Base-by-base conservation (phyloP, 1,139 yeast genomes). In the Casaregolazyma suthepensis region DNA sequence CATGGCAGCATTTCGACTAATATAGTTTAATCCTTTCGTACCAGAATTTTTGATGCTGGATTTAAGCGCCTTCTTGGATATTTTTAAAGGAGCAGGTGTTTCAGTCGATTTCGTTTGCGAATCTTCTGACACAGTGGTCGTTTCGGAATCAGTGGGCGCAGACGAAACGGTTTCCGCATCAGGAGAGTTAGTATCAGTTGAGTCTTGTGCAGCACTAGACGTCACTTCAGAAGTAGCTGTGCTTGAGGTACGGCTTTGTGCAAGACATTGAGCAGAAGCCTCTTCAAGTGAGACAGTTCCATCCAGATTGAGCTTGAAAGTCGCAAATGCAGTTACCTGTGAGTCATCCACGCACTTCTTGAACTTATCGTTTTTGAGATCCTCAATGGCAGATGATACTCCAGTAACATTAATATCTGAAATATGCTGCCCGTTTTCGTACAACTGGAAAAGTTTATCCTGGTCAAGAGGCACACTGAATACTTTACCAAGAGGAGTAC, bases 401-500 rank as follows among this genome's bases (percentile, higher is more conserved):
- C 59, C 63, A 3, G 65, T 56, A 15, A 67, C 58, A 4, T 67
- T 65, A 43, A 63, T 60, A 52, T 71, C 73, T 12, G 76, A 74
- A 63, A 80, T 71, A n/a, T 76, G 67, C 20, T 70, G 59, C 1
- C 79, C 83, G 62, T 82, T 76, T 66, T 86, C 93, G 56, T 70
- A 75, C 31, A 87, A 67, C 9, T 76, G 76, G 50, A 87, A 54
- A 2, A 67, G 61, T 26, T 77, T 62, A 6, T 70, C 68, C 17
- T 51, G 52, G 22, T 50, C 54, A 42, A 62, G 22, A 5, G 54
- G 50, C 13, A 57, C 48, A 13, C 53, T 52, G 23, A 17, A 13
- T 7, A 18, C 35, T 6, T 65, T 50, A 37, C 59, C 69, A 46
- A 69, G 58, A 6, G 62, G 59, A 10, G 68, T 52, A 9, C 74